These are phyloP conservation scores for Acanthamoeba lenticulata DNA, from an alignment of 208 protist genomes.

Conservation along the genomic window DNA sequence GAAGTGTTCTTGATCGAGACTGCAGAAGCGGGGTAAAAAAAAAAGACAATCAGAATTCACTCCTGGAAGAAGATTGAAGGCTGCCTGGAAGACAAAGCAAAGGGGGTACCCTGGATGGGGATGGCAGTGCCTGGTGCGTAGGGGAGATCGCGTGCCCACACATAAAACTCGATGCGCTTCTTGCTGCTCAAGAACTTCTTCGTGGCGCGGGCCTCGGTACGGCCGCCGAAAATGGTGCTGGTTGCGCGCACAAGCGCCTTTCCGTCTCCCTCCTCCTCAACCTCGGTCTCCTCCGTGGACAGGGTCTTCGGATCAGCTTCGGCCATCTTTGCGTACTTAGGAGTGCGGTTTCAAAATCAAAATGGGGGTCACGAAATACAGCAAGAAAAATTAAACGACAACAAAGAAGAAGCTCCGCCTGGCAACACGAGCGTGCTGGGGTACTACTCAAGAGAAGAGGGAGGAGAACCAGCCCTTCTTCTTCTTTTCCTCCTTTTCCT, in stretches of 20 bases:
- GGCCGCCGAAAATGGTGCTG: background rate
- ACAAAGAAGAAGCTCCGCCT: background rate
- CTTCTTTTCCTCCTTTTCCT: background rate
- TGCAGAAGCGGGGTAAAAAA: background rate
- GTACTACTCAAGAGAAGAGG: too few relatives aligned
- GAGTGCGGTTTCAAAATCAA: background rate
- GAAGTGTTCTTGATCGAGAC: constrained; percentile 22
- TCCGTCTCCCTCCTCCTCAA: background rate
- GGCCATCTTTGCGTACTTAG: background rate
- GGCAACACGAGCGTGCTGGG: too few relatives aligned
- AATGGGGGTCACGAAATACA: background rate
- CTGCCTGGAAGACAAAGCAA: too few relatives aligned
- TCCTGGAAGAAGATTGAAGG: too few relatives aligned
- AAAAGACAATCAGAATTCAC: background rate
- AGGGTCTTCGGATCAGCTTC: background rate
- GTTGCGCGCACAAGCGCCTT: background rate
- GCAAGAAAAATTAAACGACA: background rate
- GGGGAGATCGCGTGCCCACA: constrained; percentile 13
- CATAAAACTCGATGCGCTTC: constrained; percentile 18
- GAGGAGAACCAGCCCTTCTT: constrained; percentile 40
- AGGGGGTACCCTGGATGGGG: background rate
- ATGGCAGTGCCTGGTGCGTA: background rate
- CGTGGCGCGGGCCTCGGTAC: background rate
- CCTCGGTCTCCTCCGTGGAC: background rate
- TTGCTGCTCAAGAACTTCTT: constrained; percentile 46